phyloP scores from a whole-genome alignment of 768 basidiomycete genomes.

The Termitomyces sp. region DNA sequence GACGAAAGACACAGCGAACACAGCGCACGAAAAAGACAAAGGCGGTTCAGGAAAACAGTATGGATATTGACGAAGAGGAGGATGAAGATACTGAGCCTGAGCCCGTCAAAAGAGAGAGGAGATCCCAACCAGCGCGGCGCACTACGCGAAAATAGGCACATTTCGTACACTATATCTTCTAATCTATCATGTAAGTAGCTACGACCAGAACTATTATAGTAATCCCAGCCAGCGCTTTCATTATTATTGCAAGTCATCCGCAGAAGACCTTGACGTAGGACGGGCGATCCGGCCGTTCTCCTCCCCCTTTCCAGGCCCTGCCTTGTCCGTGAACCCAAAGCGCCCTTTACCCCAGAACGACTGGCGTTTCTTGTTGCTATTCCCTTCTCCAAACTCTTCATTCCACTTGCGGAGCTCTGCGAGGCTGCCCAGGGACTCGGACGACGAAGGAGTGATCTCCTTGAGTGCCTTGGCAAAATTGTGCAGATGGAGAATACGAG shows the following conservation, averaged over 20 bases:
- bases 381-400: slow-evolving; percentile 89
- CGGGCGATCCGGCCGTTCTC: slow-evolving; percentile 42
- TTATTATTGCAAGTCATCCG: slow-evolving; percentile 1
- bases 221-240: not conserved
- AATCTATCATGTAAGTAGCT: slow-evolving; percentile 5
- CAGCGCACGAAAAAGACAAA: slow-evolving; percentile 29
- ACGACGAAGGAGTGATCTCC: slow-evolving; percentile 87
- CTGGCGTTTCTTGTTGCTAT: slow-evolving; percentile 54
- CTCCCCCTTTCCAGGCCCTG: slow-evolving; percentile 19
- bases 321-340: slow-evolving; percentile 75
- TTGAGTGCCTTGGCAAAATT: slow-evolving; percentile 83
- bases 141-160: slow-evolving; percentile 12
- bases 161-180: slow-evolving; percentile 3
- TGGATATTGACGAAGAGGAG: slow-evolving; percentile 27
- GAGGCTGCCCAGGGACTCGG: slow-evolving; percentile 73
- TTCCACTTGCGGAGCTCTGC: slow-evolving; percentile 84
- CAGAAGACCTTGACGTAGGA: not conserved
- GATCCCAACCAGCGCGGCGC: slow-evolving; percentile 4
- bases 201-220: not conserved
- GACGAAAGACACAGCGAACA: slow-evolving; percentile 18
- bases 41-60: slow-evolving; percentile 19
- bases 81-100: no score
- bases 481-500: slow-evolving; percentile 34
- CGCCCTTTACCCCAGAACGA: slow-evolving; percentile 84
- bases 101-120: slow-evolving; percentile 12